Percentiles rank a stretch among this genome's conserved stretches.
These are phyloP conservation scores for Ganoderma sinense DNA, from an alignment of 1,284 basidiomycete species.

Conservation along the genomic window DNA sequence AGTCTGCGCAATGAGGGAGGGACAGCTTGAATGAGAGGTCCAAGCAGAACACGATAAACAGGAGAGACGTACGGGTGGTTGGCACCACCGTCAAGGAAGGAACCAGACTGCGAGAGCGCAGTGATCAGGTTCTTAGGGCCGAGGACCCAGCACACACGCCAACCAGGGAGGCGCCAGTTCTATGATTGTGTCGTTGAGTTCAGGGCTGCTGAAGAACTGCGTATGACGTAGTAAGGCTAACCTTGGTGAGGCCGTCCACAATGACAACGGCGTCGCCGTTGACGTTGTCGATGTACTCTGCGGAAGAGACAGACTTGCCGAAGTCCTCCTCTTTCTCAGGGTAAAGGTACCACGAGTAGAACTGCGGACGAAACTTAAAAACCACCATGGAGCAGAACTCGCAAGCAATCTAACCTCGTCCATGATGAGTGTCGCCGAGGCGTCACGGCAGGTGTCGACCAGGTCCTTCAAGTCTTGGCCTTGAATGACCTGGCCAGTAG, in stretches of 20 bases:
- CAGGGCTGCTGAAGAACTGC: not conserved
- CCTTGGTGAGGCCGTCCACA: conserved; percentile 94
- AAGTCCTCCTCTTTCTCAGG: conserved; percentile 77
- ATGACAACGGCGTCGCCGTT: conserved; percentile 86
- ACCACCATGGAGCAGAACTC: not conserved
- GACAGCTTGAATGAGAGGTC: not conserved
- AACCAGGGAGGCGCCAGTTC: conserved; percentile 93
- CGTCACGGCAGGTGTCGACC: conserved; percentile 74
- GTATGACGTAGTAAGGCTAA: conserved; percentile 36
- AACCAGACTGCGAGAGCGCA: conserved; percentile 88
- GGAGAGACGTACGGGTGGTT: conserved; percentile 77
- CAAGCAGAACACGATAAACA: no score
- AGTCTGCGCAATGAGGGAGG: conserved; percentile 52
- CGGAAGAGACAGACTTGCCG: conserved; percentile 85
- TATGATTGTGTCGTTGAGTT: conserved; percentile 36
- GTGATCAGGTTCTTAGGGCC: conserved; percentile 90
- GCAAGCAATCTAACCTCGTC: conserved; percentile 72
- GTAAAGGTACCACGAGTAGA: conserved; percentile 94
- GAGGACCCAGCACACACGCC: conserved; percentile 96
- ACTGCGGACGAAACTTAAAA: conserved; percentile 50
- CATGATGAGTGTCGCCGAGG: conserved; percentile 80
- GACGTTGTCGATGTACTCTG: conserved; percentile 87
- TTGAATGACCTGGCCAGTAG: conserved; percentile 83
- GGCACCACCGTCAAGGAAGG: conserved; percentile 89
- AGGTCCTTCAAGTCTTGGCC: conserved; percentile 86